These are phyloP conservation scores for Termitomyces heimii DNA, from an alignment of 768 basidiomycete species.

Conservation along the genomic window DNA sequence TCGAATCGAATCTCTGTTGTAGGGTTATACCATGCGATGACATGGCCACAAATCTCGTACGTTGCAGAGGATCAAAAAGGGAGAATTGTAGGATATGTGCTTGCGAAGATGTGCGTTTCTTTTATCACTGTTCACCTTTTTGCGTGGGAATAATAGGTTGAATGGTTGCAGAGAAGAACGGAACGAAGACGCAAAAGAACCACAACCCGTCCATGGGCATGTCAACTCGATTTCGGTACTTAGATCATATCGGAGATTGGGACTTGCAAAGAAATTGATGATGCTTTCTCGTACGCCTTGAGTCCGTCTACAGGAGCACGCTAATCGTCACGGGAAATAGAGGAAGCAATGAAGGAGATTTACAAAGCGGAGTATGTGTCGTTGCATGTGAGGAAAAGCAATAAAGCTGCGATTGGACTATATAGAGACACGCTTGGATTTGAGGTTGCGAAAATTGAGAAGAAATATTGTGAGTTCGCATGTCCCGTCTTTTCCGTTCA, in stretches of 20 bases:
- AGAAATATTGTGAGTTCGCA: conserved; percentile 75
- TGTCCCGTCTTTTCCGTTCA: neutral
- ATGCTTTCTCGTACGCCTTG: conserved; percentile 72
- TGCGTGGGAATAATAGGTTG: neutral
- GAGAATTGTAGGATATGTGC: conserved; percentile 87
- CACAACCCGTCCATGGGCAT: conserved; percentile 62
- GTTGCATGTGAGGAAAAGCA: conserved; percentile 92
- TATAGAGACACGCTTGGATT: conserved; percentile 92
- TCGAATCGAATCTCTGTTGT: neutral
- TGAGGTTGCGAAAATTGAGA: conserved; percentile 78
- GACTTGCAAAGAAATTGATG: conserved; percentile 93
- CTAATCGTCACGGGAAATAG: conserved; percentile 32
- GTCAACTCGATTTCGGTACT: conserved; percentile 96
- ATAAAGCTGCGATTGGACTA: conserved; percentile 82
- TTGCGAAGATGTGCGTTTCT: conserved; percentile 82
- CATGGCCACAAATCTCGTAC: conserved; percentile 91
- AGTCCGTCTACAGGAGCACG: neutral
- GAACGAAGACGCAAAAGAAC: conserved; percentile 31
- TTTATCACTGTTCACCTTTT: neutral
- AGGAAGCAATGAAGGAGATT: conserved; percentile 87
- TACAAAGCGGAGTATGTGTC: conserved; percentile 83
- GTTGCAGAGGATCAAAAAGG: conserved; percentile 90
- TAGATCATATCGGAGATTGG: conserved; percentile 83
- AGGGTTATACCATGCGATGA: conserved; percentile 89
- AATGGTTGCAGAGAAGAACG: conserved; percentile 46